Evolutionary conservation across 306 rosid genomes (phyloP), one percentile per base, ranked within the genome.

Genomic region (Bauhinia variegata): DNA sequence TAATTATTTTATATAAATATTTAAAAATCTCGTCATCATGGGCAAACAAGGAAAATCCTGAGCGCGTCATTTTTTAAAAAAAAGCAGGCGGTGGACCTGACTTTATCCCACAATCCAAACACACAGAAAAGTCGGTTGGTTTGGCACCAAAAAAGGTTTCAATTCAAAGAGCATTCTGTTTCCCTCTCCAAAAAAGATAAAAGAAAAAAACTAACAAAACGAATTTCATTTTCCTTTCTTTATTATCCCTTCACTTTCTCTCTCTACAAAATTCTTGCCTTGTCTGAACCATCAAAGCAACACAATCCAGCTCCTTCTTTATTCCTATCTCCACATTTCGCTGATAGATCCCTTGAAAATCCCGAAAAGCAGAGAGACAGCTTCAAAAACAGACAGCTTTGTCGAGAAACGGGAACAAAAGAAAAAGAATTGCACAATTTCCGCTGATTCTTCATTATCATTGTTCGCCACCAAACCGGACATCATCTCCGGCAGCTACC

Each of bases 201-300:
- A n/a, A n/a, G n/a, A n/a, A 23, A 1, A 23, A 23, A 23, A 23
- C 28, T 23, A 23, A 23, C 28, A 23, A n/a, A 23, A 2, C 28
- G 42, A 41, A 39, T 60, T 23, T 47, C 38, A 42, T 62, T 28
- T 54, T 19, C 15, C 28, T 23, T 12, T 8, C 6, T 36, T 6
- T n/a, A n/a, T n/a, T n/a, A 19, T 41, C 41, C 18, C 10, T 54
- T 36, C 34, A 18, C 37, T 49, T 54, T 13, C 44, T 36, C 70
- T 56, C 42, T 56, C 71, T 55, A 17, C 48, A n/a, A n/a, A n/a
- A n/a, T n/a, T n/a, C n/a, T 75, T 71, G 34, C 51, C 81, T 76
- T 67, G 43, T 55, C n/a, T n/a, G n/a, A 11, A 12, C 66, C 65
- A 49, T 55, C n/a, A n/a, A n/a, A n/a, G n/a, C 48, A 32, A 42